Evolutionary conservation across 768 basidiomycete genomes (phyloP).

Genomic region (Clathrus columnatus): DNA sequence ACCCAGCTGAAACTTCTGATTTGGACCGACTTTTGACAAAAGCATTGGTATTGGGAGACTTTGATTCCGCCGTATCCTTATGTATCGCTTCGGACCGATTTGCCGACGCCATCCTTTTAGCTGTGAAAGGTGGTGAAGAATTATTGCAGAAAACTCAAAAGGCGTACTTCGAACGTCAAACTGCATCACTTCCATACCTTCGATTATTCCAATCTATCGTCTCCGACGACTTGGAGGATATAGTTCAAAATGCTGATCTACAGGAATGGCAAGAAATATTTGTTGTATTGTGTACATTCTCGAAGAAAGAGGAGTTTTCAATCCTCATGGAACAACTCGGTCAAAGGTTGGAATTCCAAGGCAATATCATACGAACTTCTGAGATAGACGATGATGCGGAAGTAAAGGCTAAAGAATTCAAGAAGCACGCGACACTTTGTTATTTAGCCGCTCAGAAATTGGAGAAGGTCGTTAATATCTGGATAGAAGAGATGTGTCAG

Average conservation of each 20-base stretch:
- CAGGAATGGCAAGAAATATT: slow-evolving; percentile 96
- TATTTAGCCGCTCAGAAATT: slow-evolving; percentile 87
- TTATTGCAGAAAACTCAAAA: slow-evolving; percentile 84
- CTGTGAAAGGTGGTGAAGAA: slow-evolving; percentile 83
- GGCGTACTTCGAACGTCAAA: slow-evolving; percentile 83
- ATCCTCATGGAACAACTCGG: slow-evolving; percentile 89
- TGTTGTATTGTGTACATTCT: slow-evolving; percentile 93
- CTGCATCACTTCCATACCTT: slow-evolving; percentile 71
- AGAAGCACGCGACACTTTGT: slow-evolving; percentile 86
- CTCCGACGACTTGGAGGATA: slow-evolving; percentile 82
- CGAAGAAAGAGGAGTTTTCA: slow-evolving; percentile 73
- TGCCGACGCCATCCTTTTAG: slow-evolving; percentile 91
- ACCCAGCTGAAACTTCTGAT: slow-evolving; percentile 78
- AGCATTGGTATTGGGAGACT: slow-evolving; percentile 93
- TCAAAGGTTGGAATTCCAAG: slow-evolving; percentile 81
- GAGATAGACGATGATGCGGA: slow-evolving; percentile 32
- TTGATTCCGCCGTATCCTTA: slow-evolving; percentile 81
- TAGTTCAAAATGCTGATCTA: slow-evolving; percentile 93
- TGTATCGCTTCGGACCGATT: slow-evolving; percentile 84
- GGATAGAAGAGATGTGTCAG: slow-evolving; percentile 83
- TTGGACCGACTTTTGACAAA: slow-evolving; percentile 85
- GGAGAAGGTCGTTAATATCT: slow-evolving; percentile 83
- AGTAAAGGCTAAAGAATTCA: slow-evolving; percentile 41
- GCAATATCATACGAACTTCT: slow-evolving; percentile 45
- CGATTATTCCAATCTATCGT: slow-evolving; percentile 93